Base-by-base conservation (phyloP, 306 rosid species). In the Ormosia emarginata region DNA sequence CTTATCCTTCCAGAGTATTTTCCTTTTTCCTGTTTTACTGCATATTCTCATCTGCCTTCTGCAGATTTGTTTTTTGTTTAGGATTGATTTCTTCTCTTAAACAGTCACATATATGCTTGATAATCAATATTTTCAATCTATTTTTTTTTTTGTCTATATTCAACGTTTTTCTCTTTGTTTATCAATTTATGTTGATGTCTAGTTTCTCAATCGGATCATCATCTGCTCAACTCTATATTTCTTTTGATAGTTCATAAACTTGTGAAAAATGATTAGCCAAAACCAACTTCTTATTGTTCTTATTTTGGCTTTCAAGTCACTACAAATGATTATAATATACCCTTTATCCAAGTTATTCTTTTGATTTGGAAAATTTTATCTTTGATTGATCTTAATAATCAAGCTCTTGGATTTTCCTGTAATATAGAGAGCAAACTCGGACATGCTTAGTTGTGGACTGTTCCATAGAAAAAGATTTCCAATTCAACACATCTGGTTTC, bases 21-120 rank as follows among this genome's bases (percentile, higher is more conserved):
- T 74, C 79, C 52, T 39, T 59, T 55, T 46, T 39, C 57, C 43
- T 11, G 13, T 6, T 5, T 55, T 64, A 46, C 32, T 56, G 61
- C 83, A 65, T 86, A 78, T 81, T 87, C 89, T 86, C 90, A 52
- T 49, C 78, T 77, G 76, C 83, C 67, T 71, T 85, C 72, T 67
- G 34, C 52, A 68, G 67, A 73, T 77, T 81, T 72, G 74, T 18
- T 62, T 81, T 9, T 24, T 33, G 53, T 75, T 73, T 52, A 18
- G 13, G 75, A 71, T 75, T 36, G 74, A 41, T 65, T 80, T 85
- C 67, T 70, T 30, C 11, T 72, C 62, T n/a, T 47, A 37, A 32
- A 79, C 39, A 59, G 2, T 49, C 52, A 14, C 43, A 39, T 57
- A 57, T 40, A 81, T 56, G 44, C 66, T 80, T 65, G n/a, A 53